Evolutionary conservation across 1,284 basidiomycete species (phyloP).

Genomic region (Ustilago esculenta): DNA sequence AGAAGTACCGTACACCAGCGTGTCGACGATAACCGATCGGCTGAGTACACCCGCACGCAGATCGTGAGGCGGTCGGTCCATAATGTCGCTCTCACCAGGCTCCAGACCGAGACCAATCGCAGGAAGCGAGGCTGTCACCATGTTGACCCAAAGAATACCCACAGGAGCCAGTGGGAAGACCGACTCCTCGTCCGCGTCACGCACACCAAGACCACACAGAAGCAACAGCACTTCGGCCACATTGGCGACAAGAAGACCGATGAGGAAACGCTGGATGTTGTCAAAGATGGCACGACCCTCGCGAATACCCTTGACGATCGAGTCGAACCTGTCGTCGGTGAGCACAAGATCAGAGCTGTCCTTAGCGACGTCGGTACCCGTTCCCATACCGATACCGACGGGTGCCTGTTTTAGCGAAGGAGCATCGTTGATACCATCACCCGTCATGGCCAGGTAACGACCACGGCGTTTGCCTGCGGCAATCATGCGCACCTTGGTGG

Average conservation of each 20-base stretch:
- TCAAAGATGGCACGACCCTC: slow-evolving; percentile 62
- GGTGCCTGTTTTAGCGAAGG: slow-evolving; percentile 72
- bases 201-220: slow-evolving; percentile 57
- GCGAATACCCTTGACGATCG: slow-evolving; percentile 57
- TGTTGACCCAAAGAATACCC: slow-evolving; percentile 60
- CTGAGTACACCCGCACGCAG: slow-evolving; percentile 55
- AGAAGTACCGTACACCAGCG: slow-evolving; percentile 55
- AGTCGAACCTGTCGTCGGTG: slow-evolving; percentile 59
- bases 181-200: slow-evolving; percentile 51
- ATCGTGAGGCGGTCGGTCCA: slow-evolving; percentile 57
- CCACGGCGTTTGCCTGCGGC: slow-evolving; percentile 51
- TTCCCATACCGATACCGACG: slow-evolving; percentile 75
- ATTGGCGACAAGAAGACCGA: slow-evolving; percentile 59
- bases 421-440: slow-evolving; percentile 73
- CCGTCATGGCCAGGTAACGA: slow-evolving; percentile 56
- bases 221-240: slow-evolving; percentile 61
- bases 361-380: slow-evolving; percentile 77
- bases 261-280: slow-evolving; percentile 62
- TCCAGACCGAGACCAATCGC: slow-evolving; percentile 62
- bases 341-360: slow-evolving; percentile 68
- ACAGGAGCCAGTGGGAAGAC: slow-evolving; percentile 60
- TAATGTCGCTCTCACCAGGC: slow-evolving; percentile 52
- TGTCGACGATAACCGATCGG: slow-evolving; percentile 55
- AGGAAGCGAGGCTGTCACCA: slow-evolving; percentile 58
- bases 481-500: slow-evolving; percentile 63